These are phyloP conservation scores for Boletus sp. DNA, from an alignment of 768 basidiomycete genomes.

Conservation along the genomic window DNA sequence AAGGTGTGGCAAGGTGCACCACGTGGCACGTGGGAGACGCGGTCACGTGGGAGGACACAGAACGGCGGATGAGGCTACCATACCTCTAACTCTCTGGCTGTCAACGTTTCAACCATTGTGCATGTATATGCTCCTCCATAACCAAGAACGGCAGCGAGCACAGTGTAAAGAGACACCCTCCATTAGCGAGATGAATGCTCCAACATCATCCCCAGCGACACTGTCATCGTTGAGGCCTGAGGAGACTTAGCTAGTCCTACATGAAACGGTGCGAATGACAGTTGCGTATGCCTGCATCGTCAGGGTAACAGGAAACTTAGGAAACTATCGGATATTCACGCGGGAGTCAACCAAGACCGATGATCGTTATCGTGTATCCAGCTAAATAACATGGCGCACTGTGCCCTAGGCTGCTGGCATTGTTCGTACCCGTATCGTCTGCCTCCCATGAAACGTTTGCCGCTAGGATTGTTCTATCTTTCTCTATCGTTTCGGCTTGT, in stretches of 20 bases:
- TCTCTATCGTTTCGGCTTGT: not conserved
- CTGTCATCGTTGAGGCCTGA: not conserved
- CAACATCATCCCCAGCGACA: not conserved
- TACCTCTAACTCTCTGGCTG: too few species aligned
- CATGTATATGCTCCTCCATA: too few species aligned
- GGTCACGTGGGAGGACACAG: too few species aligned
- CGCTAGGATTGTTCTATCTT: slow-evolving; percentile 6
- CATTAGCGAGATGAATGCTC: not conserved
- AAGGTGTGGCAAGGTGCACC: too few species aligned
- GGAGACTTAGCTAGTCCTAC: not conserved
- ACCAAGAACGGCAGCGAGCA: too few species aligned
- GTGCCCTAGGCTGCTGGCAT: not conserved
- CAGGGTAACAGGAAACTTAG: not conserved
- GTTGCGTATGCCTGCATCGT: not conserved
- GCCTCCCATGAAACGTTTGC: slow-evolving; percentile 7
- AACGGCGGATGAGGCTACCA: too few species aligned
- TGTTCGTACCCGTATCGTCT: not conserved
- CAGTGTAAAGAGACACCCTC: too few species aligned
- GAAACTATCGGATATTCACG: not conserved
- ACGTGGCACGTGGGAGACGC: too few species aligned
- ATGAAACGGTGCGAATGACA: not conserved
- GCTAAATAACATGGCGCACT: not conserved
- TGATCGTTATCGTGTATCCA: not conserved
- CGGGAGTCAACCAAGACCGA: too few species aligned
- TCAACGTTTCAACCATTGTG: too few species aligned